A percentile compares a stretch with the other conserved stretches of the same genome.
Evolutionary conservation across 1,139 yeast species (phyloP).

Genomic region (Suhomyces coccinellae): DNA sequence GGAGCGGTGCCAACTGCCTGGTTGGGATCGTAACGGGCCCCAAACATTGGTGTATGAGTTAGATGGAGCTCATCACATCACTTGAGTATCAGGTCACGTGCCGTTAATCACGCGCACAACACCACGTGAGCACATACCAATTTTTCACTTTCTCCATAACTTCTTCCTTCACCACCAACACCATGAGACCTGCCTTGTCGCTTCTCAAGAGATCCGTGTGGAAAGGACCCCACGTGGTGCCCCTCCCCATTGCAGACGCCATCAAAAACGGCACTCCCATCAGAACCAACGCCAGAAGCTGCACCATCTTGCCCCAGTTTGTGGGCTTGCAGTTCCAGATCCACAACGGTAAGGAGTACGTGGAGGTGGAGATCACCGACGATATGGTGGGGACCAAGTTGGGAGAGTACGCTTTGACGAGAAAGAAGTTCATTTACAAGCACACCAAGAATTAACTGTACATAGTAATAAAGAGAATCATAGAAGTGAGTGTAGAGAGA

Average conservation of each 20-base stretch:
- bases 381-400: slow-evolving; percentile 97
- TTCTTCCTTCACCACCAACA: slow-evolving; percentile 6
- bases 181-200: slow-evolving; percentile 60
- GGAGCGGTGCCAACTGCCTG: not conserved
- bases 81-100: not conserved
- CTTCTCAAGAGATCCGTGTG: slow-evolving; percentile 70
- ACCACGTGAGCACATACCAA: not conserved
- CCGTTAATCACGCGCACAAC: slow-evolving; percentile 2
- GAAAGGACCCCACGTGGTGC: slow-evolving; percentile 95
- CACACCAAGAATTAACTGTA: slow-evolving; percentile 56
- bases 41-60: slow-evolving; percentile 47
- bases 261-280: slow-evolving; percentile 78
- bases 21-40: slow-evolving; percentile 60
- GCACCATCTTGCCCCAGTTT: slow-evolving; percentile 92
- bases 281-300: slow-evolving; percentile 90
- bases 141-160: slow-evolving; percentile 1
- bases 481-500: not conserved
- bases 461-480: not conserved
- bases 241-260: slow-evolving; percentile 87
- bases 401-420: slow-evolving; percentile 93
- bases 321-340: slow-evolving; percentile 93
- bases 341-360: slow-evolving; percentile 94
- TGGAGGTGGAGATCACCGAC: slow-evolving; percentile 81
- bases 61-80: slow-evolving; percentile 6
- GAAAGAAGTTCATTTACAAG: slow-evolving; percentile 83